Percentiles rank a stretch among this genome's conserved stretches.
phyloP scores from a whole-genome alignment of 805 yeast species.

The Candida sanyiensis region DNA sequence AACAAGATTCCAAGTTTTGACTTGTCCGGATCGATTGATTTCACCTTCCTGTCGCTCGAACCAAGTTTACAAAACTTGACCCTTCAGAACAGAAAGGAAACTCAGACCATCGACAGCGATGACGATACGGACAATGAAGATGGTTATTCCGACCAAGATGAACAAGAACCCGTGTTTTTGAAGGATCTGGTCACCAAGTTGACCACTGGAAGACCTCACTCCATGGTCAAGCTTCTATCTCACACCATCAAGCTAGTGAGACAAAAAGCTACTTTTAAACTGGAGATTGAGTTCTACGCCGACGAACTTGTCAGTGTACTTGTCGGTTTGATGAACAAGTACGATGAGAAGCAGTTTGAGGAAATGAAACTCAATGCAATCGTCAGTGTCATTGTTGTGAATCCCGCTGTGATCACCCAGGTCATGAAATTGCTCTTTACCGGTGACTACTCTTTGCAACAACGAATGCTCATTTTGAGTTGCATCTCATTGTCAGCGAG shows the following conservation, averaged over 20 bases:
- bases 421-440: conserved; percentile 42
- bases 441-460: conserved; percentile 80
- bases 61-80: conserved; percentile 11
- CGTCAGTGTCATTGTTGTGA: conserved; percentile 55
- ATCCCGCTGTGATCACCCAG: conserved; percentile 39
- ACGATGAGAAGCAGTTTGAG: conserved; percentile 55
- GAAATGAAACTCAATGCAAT: conserved; percentile 58
- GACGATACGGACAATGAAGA: conserved; percentile 29
- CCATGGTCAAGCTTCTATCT: conserved; percentile 38
- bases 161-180: conserved; percentile 60
- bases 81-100: conserved; percentile 9
- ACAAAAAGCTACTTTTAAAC: conserved; percentile 53
- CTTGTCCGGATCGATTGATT: conserved; percentile 10
- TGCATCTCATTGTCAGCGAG: conserved; percentile 67
- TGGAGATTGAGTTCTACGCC: conserved; percentile 56
- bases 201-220: conserved; percentile 37
- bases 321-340: conserved; percentile 50
- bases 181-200: conserved; percentile 64
- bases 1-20: conserved; percentile 7
- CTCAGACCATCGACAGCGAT: conserved; percentile 20
- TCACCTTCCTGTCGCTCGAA: conserved; percentile 14
- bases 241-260: conserved; percentile 50
- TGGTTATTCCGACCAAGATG: conserved; percentile 28
- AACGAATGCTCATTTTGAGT: conserved; percentile 63
- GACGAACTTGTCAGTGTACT: conserved; percentile 46